Conservation (phyloP, 2,329 filamentous ascomycete genomes). For the Tolypocladium guangdongense region DNA sequence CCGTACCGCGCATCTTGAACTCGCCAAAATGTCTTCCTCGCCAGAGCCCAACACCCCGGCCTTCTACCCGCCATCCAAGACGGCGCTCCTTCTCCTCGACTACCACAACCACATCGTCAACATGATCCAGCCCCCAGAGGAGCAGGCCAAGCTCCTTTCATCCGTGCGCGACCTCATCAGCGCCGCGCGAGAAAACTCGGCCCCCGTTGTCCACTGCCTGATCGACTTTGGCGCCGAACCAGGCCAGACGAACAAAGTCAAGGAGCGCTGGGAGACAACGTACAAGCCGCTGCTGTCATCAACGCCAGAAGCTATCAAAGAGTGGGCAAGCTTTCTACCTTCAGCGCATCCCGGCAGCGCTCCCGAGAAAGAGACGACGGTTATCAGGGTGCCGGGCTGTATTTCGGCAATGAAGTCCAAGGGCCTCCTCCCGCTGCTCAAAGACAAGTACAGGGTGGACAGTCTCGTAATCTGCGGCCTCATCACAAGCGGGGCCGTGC, state of each 20-base stretch:
- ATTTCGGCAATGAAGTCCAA: slow-evolving; percentile 4
- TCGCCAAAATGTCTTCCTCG: neutral
- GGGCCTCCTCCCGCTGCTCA: neutral
- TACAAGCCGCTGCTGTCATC: slow-evolving; percentile 3
- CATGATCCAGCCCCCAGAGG: slow-evolving; percentile 3
- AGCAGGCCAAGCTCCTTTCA: slow-evolving; percentile 1
- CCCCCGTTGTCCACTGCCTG: slow-evolving; percentile 5
- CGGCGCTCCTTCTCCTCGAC: slow-evolving; percentile 6
- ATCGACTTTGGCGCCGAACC: slow-evolving; percentile 3
- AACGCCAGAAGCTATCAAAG: neutral
- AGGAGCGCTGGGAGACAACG: slow-evolving; percentile 2
- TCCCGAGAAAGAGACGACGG: neutral
- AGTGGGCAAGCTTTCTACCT: neutral
- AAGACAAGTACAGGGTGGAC: slow-evolving; percentile 1
- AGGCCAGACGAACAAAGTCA: slow-evolving; percentile 2
- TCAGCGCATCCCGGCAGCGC: neutral
- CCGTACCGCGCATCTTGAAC: neutral
- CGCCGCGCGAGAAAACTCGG: slow-evolving; percentile 2
- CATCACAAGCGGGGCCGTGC: slow-evolving; percentile 5
- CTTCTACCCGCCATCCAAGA: slow-evolving; percentile 3
- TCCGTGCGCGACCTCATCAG: slow-evolving; percentile 1
- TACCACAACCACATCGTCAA: slow-evolving; percentile 5
- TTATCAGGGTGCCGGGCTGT: slow-evolving; percentile 2
- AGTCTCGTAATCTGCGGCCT: slow-evolving; percentile 6
- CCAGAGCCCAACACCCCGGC: neutral